Base-by-base conservation (phyloP, 352 stramenopile genomes). In the Halophytophthora polymorphica region DNA sequence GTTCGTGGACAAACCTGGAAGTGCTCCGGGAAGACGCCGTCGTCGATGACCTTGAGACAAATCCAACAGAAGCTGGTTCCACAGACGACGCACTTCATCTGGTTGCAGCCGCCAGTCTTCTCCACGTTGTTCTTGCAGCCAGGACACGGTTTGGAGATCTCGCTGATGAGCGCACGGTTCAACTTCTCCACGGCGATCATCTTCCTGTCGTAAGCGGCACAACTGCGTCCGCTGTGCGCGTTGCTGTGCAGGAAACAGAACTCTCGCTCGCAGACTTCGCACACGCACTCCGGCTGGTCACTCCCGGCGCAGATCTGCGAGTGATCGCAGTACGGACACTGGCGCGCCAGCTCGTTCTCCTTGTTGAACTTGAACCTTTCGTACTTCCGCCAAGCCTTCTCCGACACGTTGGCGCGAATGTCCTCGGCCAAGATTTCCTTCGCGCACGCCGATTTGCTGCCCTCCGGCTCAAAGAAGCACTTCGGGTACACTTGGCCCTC, bases 241-340 rank as follows among this genome's bases (percentile, higher is more conserved):
- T 77, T 96, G 23, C 82, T 93, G 44, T 97, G 89, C 15, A 84
- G 69, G 43, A 95, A 96, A 44, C 89, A 97, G 58, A 91, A 97
- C 19, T 77, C 69, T 7, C 64, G 64, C 2, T 56, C 53, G 39
- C 78, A 89, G 0, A 48, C 44, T 8, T 60, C 59, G 23, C 78
- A 87, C 0, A 65, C 31, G 25, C 72, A 83, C 38, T 77, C 71
- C 4, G 77, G 77, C 1, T 61, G 41, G 19, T 76, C 56, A 15
- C 63, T 67, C 7, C 69, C 67, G 15, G 63, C 45, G 41, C 71
- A 85, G 6, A 80, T 45, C 42, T 93, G 73, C 17, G 72, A 82
- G 47, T 84, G 62, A 18, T 75, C 65, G 46, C 75, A 83, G 42
- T 73, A 73, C 18, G 71, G 70, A 49, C 84, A 86, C 56, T 90